Evolutionary conservation across 805 yeast genomes (phyloP), one percentile per base, ranked within the genome.

Genomic region (Hanseniaspora pseudoguilliermondii): DNA sequence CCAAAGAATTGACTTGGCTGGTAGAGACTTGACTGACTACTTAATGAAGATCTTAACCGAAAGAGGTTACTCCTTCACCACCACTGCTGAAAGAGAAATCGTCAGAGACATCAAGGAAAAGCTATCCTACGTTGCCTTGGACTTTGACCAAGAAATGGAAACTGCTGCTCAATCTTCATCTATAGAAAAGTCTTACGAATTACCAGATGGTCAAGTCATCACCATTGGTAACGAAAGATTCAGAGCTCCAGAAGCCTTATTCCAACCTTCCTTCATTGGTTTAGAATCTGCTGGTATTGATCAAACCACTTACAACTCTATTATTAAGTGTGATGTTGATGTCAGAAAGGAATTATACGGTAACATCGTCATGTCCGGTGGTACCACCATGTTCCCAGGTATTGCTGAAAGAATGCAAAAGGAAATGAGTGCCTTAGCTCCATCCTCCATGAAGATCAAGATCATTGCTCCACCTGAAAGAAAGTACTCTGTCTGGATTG

Each of bases 341-440:
- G 96, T 93, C 66, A 87, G 98, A 79, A 91, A 87, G 81, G 97
- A 91, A 76, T 83, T 93, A 75, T 93, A 93, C 81, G 95, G 95
- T 78, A 93, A 93, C 85, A 93, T 93, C 71, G 98, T 93, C 73
- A 85, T 93, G 93, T 90, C 97, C 66, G 98, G 98, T 82, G 98
- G 98, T 86, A 90, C 97, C 69, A 93, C 98, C 67, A 89, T 93
- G 97, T 93, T 89, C 96, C 97, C 97, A 77, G 98, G 98, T 80
- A 90, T 93, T 75, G 97, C 97, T 75, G 97, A 93, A 83, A 91
- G 98, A 82, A 88, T 93, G 96, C 97, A 91, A 82, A 91, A 91
- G 87, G 98, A 93, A 81, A 89, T 93, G 71, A 88, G 97, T 67
- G 96, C 97, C 68, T 84, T 93, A 80, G 98, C 98, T 72, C 97